Base-by-base conservation (phyloP, 2,329 filamentous ascomycete genomes). In the Penicillium crustosum region DNA sequence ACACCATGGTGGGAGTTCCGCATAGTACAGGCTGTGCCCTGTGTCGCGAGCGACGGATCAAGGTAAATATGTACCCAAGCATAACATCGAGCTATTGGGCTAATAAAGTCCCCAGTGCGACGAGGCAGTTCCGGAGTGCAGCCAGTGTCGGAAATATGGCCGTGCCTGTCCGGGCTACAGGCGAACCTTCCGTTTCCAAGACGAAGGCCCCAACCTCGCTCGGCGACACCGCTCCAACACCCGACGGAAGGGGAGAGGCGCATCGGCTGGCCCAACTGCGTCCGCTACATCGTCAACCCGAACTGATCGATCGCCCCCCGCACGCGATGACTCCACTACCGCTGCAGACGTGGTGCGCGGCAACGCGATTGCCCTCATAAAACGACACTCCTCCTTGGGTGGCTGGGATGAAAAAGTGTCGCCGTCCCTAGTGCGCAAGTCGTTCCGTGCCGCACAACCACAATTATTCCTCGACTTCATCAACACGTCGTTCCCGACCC, bases 11-110 rank as follows among this genome's bases (percentile, higher is more conserved):
- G 49, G 75, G 75, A 38, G 71, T 77, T 52, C 75, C 75, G 49
- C 68, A 75, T 55, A 77, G 75, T 61, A 77, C 73, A 65, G 75
- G 74, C 41, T 78, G 75, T 66, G 61, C 72, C 54, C 70, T 73
- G 31, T 78, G 75, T 61, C 74, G 74, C 21, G 69, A 74, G 60
- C 68, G 75, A 55, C 72, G 73, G 23, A 72, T 78, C 50, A 76
- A 73, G 66, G 73, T 70, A 52, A 67, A 33, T 33, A 33, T 33
- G 31, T 6, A 33, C 31, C 12, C 31, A 33, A 33, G 10, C 17
- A 33, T 19, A 33, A 15, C 6, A 21, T 45, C 13, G 12, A 21
- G 21, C 15, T 51, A 13, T 25, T 3, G 41, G 25, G 19, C 47
- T 56, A 56, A 56, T 10, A 56, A 45, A 9, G 10, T 45, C 7